Evolutionary conservation across 164 flowering plant species (phyloP).

Genomic region (Stephania cephalantha): DNA sequence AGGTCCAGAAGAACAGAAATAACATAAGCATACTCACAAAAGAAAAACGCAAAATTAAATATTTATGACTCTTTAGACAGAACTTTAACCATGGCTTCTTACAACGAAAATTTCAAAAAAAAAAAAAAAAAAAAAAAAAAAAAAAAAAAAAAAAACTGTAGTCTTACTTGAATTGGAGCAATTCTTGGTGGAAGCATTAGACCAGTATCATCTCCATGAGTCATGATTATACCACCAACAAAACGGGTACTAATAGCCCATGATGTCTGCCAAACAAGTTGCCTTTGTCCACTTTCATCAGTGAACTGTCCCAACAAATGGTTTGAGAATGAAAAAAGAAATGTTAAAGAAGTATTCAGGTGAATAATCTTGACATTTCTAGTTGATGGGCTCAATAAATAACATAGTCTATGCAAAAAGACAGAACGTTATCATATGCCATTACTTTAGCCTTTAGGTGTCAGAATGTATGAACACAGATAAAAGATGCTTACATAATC

Average conservation of each 20-base stretch:
- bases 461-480: too few relatives aligned
- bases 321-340: neutral
- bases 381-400: neutral
- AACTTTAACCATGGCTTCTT: neutral
- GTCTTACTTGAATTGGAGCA: slow-evolving; percentile 80
- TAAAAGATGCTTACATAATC: too few relatives aligned
- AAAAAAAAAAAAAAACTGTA: neutral
- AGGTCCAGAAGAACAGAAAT: neutral
- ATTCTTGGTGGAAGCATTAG: slow-evolving; percentile 86
- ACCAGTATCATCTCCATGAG: slow-evolving; percentile 92
- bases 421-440: too few relatives aligned
- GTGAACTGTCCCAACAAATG: slow-evolving; percentile 45
- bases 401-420: too few relatives aligned
- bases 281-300: slow-evolving; percentile 85
- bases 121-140: neutral
- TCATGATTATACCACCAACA: slow-evolving; percentile 93
- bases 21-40: too few relatives aligned
- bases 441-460: too few relatives aligned
- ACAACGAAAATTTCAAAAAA: too few relatives aligned
- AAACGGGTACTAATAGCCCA: slow-evolving; percentile 97
- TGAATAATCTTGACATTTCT: neutral
- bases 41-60: too few relatives aligned
- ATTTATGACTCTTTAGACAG: too few relatives aligned
- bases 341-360: neutral
- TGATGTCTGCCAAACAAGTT: slow-evolving; percentile 97